Percentiles rank a stretch among this genome's conserved stretches.
Evolutionary conservation across 1,139 yeast genomes (phyloP).

Genomic region (Taiozyma sp.): DNA sequence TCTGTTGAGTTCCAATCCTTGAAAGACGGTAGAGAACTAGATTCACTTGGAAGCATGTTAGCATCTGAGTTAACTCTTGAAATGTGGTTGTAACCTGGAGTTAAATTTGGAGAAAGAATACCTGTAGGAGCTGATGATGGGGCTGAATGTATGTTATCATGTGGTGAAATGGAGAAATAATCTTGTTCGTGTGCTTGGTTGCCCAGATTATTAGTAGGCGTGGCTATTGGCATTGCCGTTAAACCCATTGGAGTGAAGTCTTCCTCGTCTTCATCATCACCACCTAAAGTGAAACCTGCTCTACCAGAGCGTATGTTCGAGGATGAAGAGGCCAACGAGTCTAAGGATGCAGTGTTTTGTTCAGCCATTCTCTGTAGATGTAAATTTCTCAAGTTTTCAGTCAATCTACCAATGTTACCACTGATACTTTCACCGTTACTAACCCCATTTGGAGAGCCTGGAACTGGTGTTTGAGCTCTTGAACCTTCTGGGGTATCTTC

Average conservation of each 20-base stretch:
- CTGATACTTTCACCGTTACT: conserved; percentile 15
- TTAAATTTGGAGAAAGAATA: conserved; percentile 32
- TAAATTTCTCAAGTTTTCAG: conserved; percentile 50
- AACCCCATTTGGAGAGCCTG: conserved; percentile 16
- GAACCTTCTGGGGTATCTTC: conserved; percentile 28
- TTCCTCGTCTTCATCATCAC: conserved; percentile 21
- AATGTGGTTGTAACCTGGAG: conserved; percentile 53
- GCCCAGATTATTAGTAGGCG: conserved; percentile 20
- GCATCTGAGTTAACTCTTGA: conserved; percentile 51
- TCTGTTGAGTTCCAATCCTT: conserved; percentile 39
- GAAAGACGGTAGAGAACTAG: background rate
- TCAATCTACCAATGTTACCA: conserved; percentile 30
- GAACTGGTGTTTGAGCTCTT: conserved; percentile 25
- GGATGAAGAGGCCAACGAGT: conserved; percentile 8
- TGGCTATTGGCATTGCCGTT: conserved; percentile 12
- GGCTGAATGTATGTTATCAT: conserved; percentile 9
- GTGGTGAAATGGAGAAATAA: conserved; percentile 20
- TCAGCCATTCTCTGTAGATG: conserved; percentile 40
- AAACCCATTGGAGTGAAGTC: conserved; percentile 14
- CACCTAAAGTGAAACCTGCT: conserved; percentile 10
- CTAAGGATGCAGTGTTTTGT: conserved; percentile 18
- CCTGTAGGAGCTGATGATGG: conserved; percentile 12
- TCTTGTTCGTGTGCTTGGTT: conserved; percentile 11
- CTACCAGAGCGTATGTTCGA: background rate
- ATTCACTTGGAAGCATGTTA: conserved; percentile 1